Conservation (phyloP, 345 rosid genomes). For the Nephelium lappaceum region DNA sequence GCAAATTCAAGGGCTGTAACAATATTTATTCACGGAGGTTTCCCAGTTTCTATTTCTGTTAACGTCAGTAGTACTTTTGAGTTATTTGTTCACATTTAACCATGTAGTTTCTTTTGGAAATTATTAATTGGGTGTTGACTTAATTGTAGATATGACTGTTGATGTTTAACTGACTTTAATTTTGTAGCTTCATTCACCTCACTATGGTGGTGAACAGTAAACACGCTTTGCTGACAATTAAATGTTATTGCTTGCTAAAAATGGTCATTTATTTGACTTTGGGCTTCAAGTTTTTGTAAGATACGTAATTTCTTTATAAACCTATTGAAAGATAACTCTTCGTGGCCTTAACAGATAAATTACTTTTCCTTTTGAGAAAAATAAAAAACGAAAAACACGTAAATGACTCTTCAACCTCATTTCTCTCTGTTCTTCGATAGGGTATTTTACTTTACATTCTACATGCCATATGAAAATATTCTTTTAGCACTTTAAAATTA, state of each 20-base stretch:
- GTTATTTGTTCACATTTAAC: neutral
- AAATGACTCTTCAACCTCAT: too few species aligned
- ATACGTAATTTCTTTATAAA: too few species aligned
- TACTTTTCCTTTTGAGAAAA: too few species aligned
- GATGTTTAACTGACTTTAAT: neutral
- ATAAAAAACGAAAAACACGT: too few species aligned
- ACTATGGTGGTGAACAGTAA: neutral
- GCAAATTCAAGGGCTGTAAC: slow-evolving; percentile 87
- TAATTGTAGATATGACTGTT: neutral
- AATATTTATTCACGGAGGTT: slow-evolving; percentile 91
- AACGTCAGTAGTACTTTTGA: neutral
- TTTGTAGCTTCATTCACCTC: neutral
- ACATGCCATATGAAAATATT: too few species aligned
- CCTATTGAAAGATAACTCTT: too few species aligned
- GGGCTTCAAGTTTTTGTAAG: too few species aligned
- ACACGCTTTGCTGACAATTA: neutral
- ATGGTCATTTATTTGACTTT: too few species aligned
- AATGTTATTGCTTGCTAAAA: neutral
- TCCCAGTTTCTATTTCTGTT: neutral
- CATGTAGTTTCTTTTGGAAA: neutral
- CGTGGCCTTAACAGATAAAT: too few species aligned
- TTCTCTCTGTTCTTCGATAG: too few species aligned
- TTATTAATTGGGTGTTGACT: neutral
- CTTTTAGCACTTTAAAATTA: too few species aligned
- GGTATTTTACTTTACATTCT: too few species aligned